Conservation (phyloP, 768 basidiomycete genomes). For the Lactifluus pinguis region DNA sequence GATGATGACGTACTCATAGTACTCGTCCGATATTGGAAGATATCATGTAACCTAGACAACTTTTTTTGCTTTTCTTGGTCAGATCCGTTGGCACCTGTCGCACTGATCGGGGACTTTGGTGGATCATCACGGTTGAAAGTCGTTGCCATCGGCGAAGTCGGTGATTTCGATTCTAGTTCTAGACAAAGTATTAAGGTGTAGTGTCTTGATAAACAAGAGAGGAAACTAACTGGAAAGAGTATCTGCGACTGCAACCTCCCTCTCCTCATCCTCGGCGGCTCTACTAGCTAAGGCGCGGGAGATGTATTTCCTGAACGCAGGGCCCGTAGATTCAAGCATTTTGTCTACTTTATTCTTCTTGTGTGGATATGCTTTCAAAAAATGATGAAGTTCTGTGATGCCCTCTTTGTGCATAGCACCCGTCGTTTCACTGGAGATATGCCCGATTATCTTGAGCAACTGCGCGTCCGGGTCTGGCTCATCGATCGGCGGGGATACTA, state of each 20-base stretch:
- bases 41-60: slow-evolving; percentile 64
- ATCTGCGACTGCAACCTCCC: slow-evolving; percentile 72
- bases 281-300: slow-evolving; percentile 79
- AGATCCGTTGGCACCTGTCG: slow-evolving; percentile 20
- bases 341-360: slow-evolving; percentile 78
- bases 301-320: slow-evolving; percentile 88
- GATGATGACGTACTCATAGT: slow-evolving; percentile 38
- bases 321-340: slow-evolving; percentile 79
- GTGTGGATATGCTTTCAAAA: slow-evolving; percentile 84
- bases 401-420: slow-evolving; percentile 88
- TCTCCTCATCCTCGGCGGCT: slow-evolving; percentile 79
- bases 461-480: slow-evolving; percentile 86
- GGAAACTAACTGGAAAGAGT: slow-evolving; percentile 62
- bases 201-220: not conserved
- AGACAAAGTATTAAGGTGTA: not conserved
- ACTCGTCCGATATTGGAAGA: slow-evolving; percentile 78
- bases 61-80: slow-evolving; percentile 45
- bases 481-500: slow-evolving; percentile 47
- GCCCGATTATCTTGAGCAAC: slow-evolving; percentile 71
- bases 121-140: slow-evolving; percentile 2
- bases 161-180: slow-evolving; percentile 20
- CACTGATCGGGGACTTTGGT: slow-evolving; percentile 18
- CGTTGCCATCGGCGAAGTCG: not conserved
- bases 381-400: slow-evolving; percentile 89
- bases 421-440: slow-evolving; percentile 83